Percentiles rank a stretch among this genome's conserved stretches.
These are phyloP conservation scores for Neurospora sp. DNA, from an alignment of 495 filamentous ascomycete species.

Conservation along the genomic window DNA sequence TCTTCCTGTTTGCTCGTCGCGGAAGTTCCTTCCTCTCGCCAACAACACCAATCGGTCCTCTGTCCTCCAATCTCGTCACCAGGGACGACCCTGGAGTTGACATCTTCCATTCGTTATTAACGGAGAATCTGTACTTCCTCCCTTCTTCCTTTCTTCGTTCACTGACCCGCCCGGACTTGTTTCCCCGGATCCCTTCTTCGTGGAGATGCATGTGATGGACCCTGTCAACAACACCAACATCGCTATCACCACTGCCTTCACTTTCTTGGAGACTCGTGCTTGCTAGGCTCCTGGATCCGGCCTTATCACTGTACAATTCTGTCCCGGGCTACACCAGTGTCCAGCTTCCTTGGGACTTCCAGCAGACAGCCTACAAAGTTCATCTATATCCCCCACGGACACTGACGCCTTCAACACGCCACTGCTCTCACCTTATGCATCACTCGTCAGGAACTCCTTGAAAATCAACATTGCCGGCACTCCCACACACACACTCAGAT, in stretches of 20 bases:
- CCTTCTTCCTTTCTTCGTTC: neutral
- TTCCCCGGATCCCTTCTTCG: neutral
- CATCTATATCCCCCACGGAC: neutral
- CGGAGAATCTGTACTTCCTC: neutral
- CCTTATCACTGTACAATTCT: neutral
- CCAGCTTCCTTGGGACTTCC: neutral
- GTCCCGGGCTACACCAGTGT: neutral
- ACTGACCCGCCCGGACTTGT: neutral
- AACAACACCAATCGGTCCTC: neutral
- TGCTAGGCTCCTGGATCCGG: neutral
- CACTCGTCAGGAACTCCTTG: neutral
- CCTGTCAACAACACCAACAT: neutral
- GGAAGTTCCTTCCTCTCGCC: neutral
- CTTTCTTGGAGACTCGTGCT: neutral
- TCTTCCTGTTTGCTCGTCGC: neutral
- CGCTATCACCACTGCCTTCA: neutral
- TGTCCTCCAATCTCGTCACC: neutral
- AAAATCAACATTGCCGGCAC: neutral
- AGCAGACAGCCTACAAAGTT: neutral
- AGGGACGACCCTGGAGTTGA: neutral
- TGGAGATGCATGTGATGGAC: neutral
- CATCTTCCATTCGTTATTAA: neutral
- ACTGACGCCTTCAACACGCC: neutral
- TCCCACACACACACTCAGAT: neutral
- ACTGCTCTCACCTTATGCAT: neutral